Conservation (phyloP, 257 asterid genomes). For the Fraxinus americana region DNA sequence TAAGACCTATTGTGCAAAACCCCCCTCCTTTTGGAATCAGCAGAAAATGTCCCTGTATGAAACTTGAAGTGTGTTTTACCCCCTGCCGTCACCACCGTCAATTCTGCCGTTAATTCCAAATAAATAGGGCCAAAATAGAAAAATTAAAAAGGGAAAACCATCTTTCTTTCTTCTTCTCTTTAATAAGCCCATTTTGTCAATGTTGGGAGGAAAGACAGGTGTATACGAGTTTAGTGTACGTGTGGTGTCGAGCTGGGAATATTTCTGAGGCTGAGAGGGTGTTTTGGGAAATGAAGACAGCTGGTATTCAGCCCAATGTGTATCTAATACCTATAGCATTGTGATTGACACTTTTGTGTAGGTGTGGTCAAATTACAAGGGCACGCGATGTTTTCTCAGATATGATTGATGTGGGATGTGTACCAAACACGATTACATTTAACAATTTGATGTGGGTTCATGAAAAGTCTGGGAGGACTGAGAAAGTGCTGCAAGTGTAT, state of each 20-base stretch:
- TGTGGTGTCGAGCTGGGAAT: constrained; percentile 84
- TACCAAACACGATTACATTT: constrained; percentile 75
- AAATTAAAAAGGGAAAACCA: no score
- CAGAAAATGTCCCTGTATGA: no score
- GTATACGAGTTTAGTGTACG: constrained; percentile 83
- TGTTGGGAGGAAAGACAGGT: constrained; percentile 9
- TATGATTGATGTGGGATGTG: constrained; percentile 72
- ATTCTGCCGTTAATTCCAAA: no score
- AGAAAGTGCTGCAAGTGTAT: constrained; percentile 78
- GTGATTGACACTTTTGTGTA: constrained; percentile 87
- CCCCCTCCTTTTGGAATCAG: no score
- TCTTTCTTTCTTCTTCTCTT: no score
- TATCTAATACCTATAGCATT: constrained; percentile 68
- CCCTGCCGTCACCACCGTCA: no score
- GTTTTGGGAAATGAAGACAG: constrained; percentile 70
- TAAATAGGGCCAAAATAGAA: no score
- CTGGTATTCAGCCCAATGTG: constrained; percentile 65
- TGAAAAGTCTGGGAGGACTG: constrained; percentile 87
- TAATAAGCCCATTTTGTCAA: no score
- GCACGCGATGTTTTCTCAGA: constrained; percentile 89
- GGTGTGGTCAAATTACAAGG: constrained; percentile 79
- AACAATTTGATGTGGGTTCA: constrained; percentile 86
- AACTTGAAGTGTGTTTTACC: no score
- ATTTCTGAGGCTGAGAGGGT: constrained; percentile 77
- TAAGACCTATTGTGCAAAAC: no score